Base-by-base conservation (phyloP, 305 asterid genomes). In the Fraxinus angustifolia region DNA sequence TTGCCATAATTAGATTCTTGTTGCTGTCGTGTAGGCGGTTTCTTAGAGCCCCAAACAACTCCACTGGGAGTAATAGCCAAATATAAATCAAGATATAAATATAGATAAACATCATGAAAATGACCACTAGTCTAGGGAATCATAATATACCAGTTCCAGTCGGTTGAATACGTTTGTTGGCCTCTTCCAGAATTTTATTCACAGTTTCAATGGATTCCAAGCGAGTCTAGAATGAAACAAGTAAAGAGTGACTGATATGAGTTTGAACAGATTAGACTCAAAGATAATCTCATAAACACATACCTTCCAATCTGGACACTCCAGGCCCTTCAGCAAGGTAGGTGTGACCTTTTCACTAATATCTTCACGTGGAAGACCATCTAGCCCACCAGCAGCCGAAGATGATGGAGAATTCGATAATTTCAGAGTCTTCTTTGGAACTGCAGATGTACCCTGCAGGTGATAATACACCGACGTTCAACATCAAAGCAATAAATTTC, bases 281-380 rank as follows among this genome's bases (percentile, higher is more conserved):
- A 82, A 40, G 48, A 76, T 53, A 35, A 19, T 53, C 77, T 70
- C 76, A 65, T 23, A 77, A 26, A 76, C 85, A 30, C 6, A 38
- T 84, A 94, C 99, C 99, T 96, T 96, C 99, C 99, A 96, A 81
- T 96, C 98, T 16, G 98, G 88, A 87, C 98, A 92, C 88, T 96
- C 99, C 70, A 96, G 87, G 75, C 97, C 93, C 91, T 96, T 96
- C 86, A 96, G 89, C 90, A 96, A 85, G 78, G 91, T 72, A 19
- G 98, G 98, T 50, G 92, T 89, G 83, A 96, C 89, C 87, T 92
- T 96, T 85, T 91, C 97, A 88, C 98, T 93, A 68, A 96, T 91
- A 88, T 96, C 99, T 87, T 94, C 98, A 35, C 98, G 97, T 76
- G 99, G 98, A 81, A 96, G 96, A 82, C 97, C 90, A 84, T 96